Base-by-base conservation (phyloP, 2,329 filamentous ascomycete genomes). In the Aspergillus ochraceoroseus region DNA sequence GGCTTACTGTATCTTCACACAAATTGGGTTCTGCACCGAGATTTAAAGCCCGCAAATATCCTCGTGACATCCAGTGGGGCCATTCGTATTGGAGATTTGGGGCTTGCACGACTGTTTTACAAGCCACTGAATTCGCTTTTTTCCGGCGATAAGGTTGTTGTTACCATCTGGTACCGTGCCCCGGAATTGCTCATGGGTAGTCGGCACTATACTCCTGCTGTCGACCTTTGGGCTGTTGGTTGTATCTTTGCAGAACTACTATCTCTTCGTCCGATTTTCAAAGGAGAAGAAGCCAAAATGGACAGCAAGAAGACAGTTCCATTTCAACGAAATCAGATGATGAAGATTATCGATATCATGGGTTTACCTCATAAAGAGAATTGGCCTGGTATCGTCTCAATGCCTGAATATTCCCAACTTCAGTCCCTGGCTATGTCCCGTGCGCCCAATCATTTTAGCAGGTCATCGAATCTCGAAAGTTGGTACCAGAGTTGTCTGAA, bases 211-310 rank as follows among this genome's bases (percentile, higher is more conserved):
- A 96, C 92, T 0, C 89, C 92, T 0, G 90, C 92, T 14, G 87
- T 98, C 50, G 92, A 98, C 63, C 81, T 96, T 65, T 98, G 92
- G 92, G 92, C 92, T 2, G 82, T 98, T 1, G 92, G 92, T 1
- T 98, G 92, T 64, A 98, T 98, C 57, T 96, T 98, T 58, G 92
- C 92, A 2, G 92, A 98, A 63, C 73, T 98, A 2, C 70, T 98
- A 0, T 89, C 86, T 1, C 70, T 98, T 3, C 77, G 90, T 1
- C 92, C 92, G 0, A 96, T 98, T 39, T 98, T 98, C 66, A 98
- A 98, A 61, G 92, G 92, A 0, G 92, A 98, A 59, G 92, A 98
- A 66, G 92, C 92, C 11, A 98, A 98, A 68, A 95, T 96, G 85
- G 92, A 98, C 65, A 86, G 79, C 55, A 98, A 98, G 67, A 96